Evolutionary conservation across 257 asterid genomes (phyloP), one percentile per base, ranked within the genome.

Genomic region (Prunella vulgaris): DNA sequence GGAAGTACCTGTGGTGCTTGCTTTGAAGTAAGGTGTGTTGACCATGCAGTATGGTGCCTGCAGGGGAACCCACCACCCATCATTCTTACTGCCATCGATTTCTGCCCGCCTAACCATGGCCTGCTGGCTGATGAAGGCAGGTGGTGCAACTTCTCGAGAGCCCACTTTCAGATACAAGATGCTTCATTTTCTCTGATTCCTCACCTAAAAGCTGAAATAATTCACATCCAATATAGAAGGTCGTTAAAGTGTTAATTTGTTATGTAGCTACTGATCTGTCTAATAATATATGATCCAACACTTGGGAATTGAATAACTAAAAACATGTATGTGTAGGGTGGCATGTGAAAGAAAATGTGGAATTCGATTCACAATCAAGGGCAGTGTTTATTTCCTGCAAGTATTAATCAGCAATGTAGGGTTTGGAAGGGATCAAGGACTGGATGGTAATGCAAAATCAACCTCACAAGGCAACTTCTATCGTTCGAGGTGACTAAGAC

Each of bases 261-360:
- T 20, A n/a, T 7, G 1, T 27, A 14, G 21, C 49, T 10, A 5
- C 18, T 30, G 5, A 13, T 5, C 13, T 24, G 22, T 21, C 21
- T 30, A n/a, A 35, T 54, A 37, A 20, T 5, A 33, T 18, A 18
- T 60, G 21, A 14, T 20, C 20, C n/a, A n/a, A n/a, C n/a, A n/a
- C n/a, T n/a, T n/a, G n/a, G n/a, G n/a, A n/a, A n/a, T n/a, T 27
- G 14, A 40, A 65, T 40, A 10, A 13, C 17, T 59, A 10, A n/a
- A n/a, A 64, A 64, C 48, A 33, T 63, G 51, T 60, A 17, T 63
- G 28, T 60, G 25, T 73, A 87, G 95, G 87, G 87, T 84, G 44
- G 68, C 78, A 44, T 85, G 95, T 74, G 82, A 87, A 63, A 84
- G 83, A 79, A 77, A 85, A 77, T 92, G 92, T 53, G 95, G 89